Conservation (phyloP, 179 eudicot genomes). For the Camellia oleifera region DNA sequence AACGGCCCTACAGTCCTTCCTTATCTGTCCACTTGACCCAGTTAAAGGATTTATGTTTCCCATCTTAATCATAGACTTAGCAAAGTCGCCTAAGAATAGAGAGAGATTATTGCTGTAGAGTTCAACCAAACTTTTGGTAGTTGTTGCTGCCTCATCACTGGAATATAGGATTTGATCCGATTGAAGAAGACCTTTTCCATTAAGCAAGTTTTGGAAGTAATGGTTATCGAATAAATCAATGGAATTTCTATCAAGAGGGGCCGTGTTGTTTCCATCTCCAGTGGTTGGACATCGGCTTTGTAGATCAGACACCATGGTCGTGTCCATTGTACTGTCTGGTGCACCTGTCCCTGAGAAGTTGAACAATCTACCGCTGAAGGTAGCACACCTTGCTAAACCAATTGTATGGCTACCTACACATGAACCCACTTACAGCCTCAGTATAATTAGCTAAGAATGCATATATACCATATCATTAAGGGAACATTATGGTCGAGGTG, state of each 20-base stretch:
- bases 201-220: constrained; percentile 25
- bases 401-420: constrained; percentile 74
- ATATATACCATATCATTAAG: too few relatives aligned
- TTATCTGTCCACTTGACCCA: constrained; percentile 47
- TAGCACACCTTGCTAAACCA: constrained; percentile 65
- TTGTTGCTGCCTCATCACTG: constrained; percentile 4
- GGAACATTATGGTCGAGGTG: too few relatives aligned
- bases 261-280: constrained; percentile 60
- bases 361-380: constrained; percentile 51
- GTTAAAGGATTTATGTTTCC: constrained; percentile 47
- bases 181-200: constrained; percentile 36
- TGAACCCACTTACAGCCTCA: neutral
- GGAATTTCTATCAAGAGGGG: constrained; percentile 61
- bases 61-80: constrained; percentile 54
- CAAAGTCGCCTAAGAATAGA: constrained; percentile 36
- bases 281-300: constrained; percentile 52
- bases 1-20: constrained; percentile 38
- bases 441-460: neutral
- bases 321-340: constrained; percentile 54
- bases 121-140: constrained; percentile 36
- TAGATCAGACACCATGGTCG: constrained; percentile 40
- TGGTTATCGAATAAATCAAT: constrained; percentile 66
- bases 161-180: constrained; percentile 48
- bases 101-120: constrained; percentile 25
- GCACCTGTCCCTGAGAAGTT: constrained; percentile 61